phyloP scores from a whole-genome alignment of 108 stramenopile species.

The Pseudonitzschia multistriata region DNA sequence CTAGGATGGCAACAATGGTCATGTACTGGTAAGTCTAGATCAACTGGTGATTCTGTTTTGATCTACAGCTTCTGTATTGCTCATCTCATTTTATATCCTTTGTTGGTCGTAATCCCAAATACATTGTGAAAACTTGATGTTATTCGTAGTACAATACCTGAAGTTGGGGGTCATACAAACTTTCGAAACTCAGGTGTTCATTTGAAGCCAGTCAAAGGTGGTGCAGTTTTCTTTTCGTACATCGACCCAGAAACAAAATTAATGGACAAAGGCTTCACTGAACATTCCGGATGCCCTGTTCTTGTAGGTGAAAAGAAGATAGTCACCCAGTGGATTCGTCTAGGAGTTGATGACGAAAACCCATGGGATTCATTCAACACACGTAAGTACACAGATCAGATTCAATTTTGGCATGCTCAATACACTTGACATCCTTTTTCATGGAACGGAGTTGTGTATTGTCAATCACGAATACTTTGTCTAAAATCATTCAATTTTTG shows the following conservation, averaged over 20 bases:
- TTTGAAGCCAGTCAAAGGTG: slow-evolving; percentile 68
- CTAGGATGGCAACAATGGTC: slow-evolving; percentile 92
- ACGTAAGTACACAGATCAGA: not conserved
- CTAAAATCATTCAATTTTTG: not conserved
- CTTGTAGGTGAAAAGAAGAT: slow-evolving; percentile 92
- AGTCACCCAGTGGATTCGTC: slow-evolving; percentile 95
- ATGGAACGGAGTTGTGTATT: too few relatives aligned
- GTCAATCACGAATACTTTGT: not conserved
- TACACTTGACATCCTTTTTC: too few relatives aligned
- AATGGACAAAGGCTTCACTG: slow-evolving; percentile 75
- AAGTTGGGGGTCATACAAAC: slow-evolving; percentile 85
- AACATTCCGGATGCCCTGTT: slow-evolving; percentile 93
- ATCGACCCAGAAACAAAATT: slow-evolving; percentile 71
- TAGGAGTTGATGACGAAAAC: slow-evolving; percentile 83
- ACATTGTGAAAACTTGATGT: not conserved
- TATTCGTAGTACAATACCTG: slow-evolving; percentile 47
- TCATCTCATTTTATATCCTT: not conserved
- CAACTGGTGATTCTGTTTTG: too few relatives aligned
- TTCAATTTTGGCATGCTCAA: not conserved
- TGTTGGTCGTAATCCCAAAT: not conserved
- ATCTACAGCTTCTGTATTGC: too few relatives aligned
- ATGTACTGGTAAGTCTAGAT: slow-evolving; percentile 70
- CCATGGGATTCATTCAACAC: slow-evolving; percentile 88
- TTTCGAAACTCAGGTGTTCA: slow-evolving; percentile 86
- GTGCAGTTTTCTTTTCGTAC: slow-evolving; percentile 87